These are phyloP conservation scores for Emydomyces testavorans DNA, from an alignment of 2,329 filamentous ascomycete species.

Conservation along the genomic window DNA sequence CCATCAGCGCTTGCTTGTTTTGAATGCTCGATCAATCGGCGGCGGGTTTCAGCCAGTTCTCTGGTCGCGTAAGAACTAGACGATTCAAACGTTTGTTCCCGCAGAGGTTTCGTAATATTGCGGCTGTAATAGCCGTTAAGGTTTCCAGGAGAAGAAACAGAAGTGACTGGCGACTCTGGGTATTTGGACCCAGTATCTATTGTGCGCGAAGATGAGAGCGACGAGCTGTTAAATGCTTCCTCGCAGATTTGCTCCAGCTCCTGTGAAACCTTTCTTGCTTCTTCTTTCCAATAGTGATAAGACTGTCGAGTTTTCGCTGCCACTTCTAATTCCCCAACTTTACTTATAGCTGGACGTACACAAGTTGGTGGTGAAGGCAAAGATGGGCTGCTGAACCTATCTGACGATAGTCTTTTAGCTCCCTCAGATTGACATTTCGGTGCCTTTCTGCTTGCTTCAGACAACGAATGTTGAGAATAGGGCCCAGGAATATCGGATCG, in stretches of 20 bases:
- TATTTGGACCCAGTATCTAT: constrained; percentile 31
- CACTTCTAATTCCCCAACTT: constrained; percentile 27
- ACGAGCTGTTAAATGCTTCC: constrained; percentile 72
- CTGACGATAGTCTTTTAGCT: constrained; percentile 18
- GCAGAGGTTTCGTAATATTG: constrained; percentile 29
- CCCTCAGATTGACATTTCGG: constrained; percentile 12
- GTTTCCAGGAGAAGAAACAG: constrained; percentile 29
- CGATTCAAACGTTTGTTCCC: constrained; percentile 37
- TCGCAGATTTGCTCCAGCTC: constrained; percentile 85
- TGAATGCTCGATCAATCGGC: constrained; percentile 44
- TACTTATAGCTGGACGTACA: constrained; percentile 25
- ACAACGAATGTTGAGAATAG: constrained; percentile 21
- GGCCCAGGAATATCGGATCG: constrained; percentile 19
- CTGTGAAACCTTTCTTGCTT: constrained; percentile 70
- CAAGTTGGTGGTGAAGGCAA: constrained; percentile 32
- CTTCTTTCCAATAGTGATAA: constrained; percentile 54
- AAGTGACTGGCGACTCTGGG: constrained; percentile 43
- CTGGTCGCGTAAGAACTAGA: constrained; percentile 43
- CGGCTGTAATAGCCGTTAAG: constrained; percentile 14
- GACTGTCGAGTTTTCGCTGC: constrained; percentile 30
- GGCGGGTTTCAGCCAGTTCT: constrained; percentile 48
- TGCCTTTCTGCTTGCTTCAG: constrained; percentile 16
- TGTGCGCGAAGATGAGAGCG: constrained; percentile 40
- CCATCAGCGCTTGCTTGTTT: constrained; percentile 35
- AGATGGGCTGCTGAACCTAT: constrained; percentile 28